Evolutionary conservation across 176 grass and related monocot species (phyloP), one percentile per base, ranked within the genome.

Genomic region (Themeda triandra): DNA sequence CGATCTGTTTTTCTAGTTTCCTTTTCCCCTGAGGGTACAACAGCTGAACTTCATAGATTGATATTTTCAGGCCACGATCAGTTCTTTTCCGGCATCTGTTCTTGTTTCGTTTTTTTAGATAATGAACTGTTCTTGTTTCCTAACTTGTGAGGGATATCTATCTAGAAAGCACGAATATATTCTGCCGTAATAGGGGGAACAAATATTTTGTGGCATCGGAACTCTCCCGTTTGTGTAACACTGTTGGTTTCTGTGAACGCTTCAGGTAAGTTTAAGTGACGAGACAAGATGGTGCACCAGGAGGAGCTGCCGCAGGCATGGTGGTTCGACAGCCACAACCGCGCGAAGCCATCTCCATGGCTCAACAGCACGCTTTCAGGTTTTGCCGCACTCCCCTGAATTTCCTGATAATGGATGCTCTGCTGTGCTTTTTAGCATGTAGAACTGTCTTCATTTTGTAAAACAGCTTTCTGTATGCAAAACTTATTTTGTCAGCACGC

Each of bases 301-400:
- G 89, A 83, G 63, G 89, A 96, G 58, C 58, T 91, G 49, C 84
- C 87, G 6, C 91, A 93, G 73, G 82, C 91, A 80, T 96, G 94
- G 94, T 93, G 91, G 91, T 93, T 96, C 67, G 93, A 89, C 70
- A 85, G 91, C 66, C 91, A 86, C 80, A 91, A 66, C 69, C 83
- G 53, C 1, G 83, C 91, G 0, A 91, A 82, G 81, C 74, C 86
- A 27, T 96, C 94, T 23, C 82, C 84, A 25, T 93, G 91, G 94
- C 84, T 96, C 10, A 45, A 28, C 39, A 77, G 14, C n/a, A 89
- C 94, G 11, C 89, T 96, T 35, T 89, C 84, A 89, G 94, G 94
- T 94, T 73, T 35, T 23, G 49, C 39, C 73, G 76, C 44, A 2
- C 13, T 15, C 1, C 6, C 13, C 13, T 58, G 8, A 3, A 67